A percentile compares a stretch with the other conserved stretches of the same genome.
These are phyloP conservation scores for Apiotrichum akiyoshidainum DNA, from an alignment of 1,284 basidiomycete species.

Conservation along the genomic window DNA sequence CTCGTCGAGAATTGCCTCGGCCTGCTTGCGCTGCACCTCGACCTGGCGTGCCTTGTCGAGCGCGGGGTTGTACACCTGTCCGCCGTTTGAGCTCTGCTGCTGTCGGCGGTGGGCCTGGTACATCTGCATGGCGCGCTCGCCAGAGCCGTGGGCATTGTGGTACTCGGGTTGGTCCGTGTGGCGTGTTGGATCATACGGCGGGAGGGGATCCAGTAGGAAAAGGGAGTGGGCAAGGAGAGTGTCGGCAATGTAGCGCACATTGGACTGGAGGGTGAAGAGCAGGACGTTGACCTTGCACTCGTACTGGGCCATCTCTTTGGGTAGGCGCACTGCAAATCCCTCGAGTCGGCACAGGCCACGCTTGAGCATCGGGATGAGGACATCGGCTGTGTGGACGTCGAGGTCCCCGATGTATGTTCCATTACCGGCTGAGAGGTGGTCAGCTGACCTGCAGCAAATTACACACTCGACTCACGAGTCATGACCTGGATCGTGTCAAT, in stretches of 20 bases:
- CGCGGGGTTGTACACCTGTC: constrained; percentile 16
- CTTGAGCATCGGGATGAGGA: constrained; percentile 72
- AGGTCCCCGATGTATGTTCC: constrained; percentile 74
- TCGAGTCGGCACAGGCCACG: constrained; percentile 81
- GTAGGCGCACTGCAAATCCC: constrained; percentile 55
- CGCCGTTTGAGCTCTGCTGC: constrained; percentile 1
- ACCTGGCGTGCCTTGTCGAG: constrained; percentile 70
- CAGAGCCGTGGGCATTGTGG: constrained; percentile 73
- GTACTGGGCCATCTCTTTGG: constrained; percentile 43
- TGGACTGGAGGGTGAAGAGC: constrained; percentile 87
- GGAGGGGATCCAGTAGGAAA: constrained; percentile 72
- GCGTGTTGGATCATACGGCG: constrained; percentile 57
- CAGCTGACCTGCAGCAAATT: constrained; percentile 2
- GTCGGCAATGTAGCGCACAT: constrained; percentile 74
- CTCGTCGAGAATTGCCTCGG: constrained; percentile 88
- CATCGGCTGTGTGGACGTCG: constrained; percentile 72
- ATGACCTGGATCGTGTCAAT: constrained; percentile 77
- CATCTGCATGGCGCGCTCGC: constrained; percentile 26
- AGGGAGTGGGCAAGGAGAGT: constrained; percentile 67
- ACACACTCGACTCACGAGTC: constrained; percentile 55
- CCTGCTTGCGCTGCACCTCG: constrained; percentile 87
- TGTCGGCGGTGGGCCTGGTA: constrained; percentile 21
- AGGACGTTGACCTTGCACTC: constrained; percentile 69
- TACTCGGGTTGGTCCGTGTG: constrained; percentile 65
- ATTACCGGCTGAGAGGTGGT: constrained; percentile 23